Conservation (phyloP, 768 basidiomycete species). For the Cystofilobasidium ferigula region DNA sequence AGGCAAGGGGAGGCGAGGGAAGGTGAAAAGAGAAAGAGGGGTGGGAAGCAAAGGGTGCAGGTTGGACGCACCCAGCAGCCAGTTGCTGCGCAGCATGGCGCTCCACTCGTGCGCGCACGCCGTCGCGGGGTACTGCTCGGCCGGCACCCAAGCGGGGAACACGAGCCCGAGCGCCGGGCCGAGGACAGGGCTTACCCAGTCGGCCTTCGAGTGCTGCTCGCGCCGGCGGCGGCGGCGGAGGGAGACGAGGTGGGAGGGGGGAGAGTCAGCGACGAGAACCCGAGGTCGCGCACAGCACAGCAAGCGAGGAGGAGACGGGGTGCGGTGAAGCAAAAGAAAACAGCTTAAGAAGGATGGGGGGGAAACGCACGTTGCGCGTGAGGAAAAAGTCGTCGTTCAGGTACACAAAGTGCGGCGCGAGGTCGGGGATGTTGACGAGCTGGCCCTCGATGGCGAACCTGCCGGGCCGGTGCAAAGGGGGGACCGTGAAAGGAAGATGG, state of each 20-base stretch:
- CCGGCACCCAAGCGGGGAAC: constrained; percentile 5
- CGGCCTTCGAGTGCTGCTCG: not conserved
- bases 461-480: too few species aligned
- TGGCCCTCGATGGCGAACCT: constrained; percentile 23
- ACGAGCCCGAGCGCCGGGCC: constrained; percentile 18
- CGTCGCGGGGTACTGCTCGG: constrained; percentile 14
- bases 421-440: constrained; percentile 22
- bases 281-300: too few species aligned
- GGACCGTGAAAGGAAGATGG: too few species aligned
- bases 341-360: not conserved
- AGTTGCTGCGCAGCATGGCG: constrained; percentile 12
- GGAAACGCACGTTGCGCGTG: constrained; percentile 6
- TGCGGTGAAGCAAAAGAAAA: not conserved
- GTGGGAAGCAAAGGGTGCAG: too few species aligned
- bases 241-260: constrained; percentile 1
- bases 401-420: constrained; percentile 19
- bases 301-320: not conserved
- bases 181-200: constrained; percentile 16
- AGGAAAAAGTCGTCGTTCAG: constrained; percentile 25
- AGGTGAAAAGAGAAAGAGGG: too few species aligned
- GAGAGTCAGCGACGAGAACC: too few species aligned
- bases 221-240: too few species aligned
- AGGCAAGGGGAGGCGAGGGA: not conserved
- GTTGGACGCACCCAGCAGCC: constrained; percentile 14
- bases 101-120: constrained; percentile 17